Base-by-base conservation (phyloP, 1,284 basidiomycete genomes). In the Apiotrichum siamense region DNA sequence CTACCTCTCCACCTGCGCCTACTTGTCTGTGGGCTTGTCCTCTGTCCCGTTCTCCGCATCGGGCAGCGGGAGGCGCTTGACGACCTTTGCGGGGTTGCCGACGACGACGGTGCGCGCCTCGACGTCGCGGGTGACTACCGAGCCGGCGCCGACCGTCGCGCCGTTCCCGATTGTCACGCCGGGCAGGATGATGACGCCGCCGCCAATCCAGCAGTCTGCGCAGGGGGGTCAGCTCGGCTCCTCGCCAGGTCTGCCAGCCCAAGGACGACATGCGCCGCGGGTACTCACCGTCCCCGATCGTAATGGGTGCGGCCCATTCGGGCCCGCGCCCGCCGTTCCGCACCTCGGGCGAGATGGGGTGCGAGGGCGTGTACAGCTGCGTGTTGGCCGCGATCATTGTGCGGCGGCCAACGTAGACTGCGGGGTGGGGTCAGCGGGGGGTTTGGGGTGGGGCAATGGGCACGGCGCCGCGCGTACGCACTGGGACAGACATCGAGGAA, bases 141-240 rank as follows among this genome's bases (percentile, higher is more conserved):
- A 62, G 1, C 77, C 77, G 0, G 78, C 78, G 0, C 77, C 78
- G 7, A 79, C 64, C 3, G 76, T 77, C 4, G 55, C 59, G 0
- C 77, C 78, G 15, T 70, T 52, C 0, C 78, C 78, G n/a, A 79
- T 75, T 3, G 62, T 77, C 1, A 79, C 76, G 3, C 76, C 76
- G 0, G 75, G 70, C 27, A 73, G 60, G 39, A 79, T 69, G 29
- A 71, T 69, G 3, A 65, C 76, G n/a, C 68, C 69, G 0, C 76
- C 77, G 3, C 77, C 77, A 23, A 76, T 63, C 76, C 76, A 77
- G 55, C 67, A 70, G 56, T 44, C n/a, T n/a, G n/a, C n/a, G n/a
- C n/a, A n/a, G n/a, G n/a, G n/a, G 29, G 9, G 29, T 15, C n/a
- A n/a, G n/a, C n/a, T n/a, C n/a, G n/a, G n/a, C n/a, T n/a, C n/a